A percentile compares a stretch with the other conserved stretches of the same genome.
These are phyloP conservation scores for Pseudopithomyces maydicus DNA, from an alignment of 2,329 filamentous ascomycete genomes.

Conservation along the genomic window DNA sequence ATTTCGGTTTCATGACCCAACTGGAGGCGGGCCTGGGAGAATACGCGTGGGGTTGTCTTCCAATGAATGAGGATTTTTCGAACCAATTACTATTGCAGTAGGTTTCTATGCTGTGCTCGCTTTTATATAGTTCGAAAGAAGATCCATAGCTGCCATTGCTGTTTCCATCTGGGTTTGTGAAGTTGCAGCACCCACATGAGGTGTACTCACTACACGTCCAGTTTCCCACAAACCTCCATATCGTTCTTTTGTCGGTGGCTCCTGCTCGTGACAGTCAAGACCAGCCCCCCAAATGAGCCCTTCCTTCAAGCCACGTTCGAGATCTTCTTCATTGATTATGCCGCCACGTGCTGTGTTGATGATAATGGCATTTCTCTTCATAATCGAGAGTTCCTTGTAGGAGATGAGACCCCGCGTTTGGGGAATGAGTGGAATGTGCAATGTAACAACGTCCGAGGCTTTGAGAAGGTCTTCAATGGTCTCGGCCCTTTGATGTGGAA, in stretches of 20 bases:
- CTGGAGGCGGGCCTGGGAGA: constrained; percentile 40
- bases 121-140: constrained; percentile 17
- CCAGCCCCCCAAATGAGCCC: constrained; percentile 52
- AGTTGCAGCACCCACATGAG: constrained; percentile 58
- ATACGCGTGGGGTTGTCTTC: constrained; percentile 36
- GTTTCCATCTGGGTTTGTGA: constrained; percentile 43
- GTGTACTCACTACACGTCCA: constrained; percentile 55
- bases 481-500: constrained; percentile 25
- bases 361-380: constrained; percentile 50
- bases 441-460: constrained; percentile 22
- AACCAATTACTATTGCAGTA: constrained; percentile 13
- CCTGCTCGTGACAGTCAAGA: constrained; percentile 55
- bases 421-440: constrained; percentile 25
- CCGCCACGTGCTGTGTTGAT: constrained; percentile 56
- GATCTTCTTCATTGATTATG: constrained; percentile 54
- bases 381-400: constrained; percentile 46
- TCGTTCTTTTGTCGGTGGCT: constrained; percentile 49
- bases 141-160: constrained; percentile 44
- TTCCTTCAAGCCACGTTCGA: constrained; percentile 51
- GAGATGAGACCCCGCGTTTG: constrained; percentile 35
- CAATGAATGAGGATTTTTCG: constrained; percentile 12
- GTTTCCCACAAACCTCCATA: constrained; percentile 48
- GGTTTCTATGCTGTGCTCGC: background rate
- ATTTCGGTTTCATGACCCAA: constrained; percentile 19
- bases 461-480: constrained; percentile 18